Base-by-base conservation (phyloP, 305 asterid species). In the Euphrasia arctica region DNA sequence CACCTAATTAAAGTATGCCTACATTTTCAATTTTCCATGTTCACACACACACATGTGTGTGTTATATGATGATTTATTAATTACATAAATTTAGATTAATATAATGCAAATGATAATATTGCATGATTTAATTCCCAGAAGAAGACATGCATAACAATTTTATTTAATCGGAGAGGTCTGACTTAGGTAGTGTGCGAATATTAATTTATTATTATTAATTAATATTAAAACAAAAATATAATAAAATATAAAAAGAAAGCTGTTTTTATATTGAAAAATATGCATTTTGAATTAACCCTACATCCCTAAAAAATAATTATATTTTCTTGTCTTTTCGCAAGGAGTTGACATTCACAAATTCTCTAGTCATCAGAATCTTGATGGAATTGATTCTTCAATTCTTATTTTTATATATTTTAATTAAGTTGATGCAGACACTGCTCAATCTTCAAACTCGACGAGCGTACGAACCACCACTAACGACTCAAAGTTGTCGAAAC, bases 341-440 rank as follows among this genome's bases (percentile, higher is more conserved):
- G 76, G 75, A 79, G 88, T 79, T 82, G 85, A 79, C 85, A 65
- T 79, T 79, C 72, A 66, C 50, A 55, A 49, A 65, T 66, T 71
- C 34, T 1, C 71, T 56, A 74, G 79, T 70, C 75, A 63, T 69
- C 55, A 67, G 78, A 75, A 74, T 82, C 79, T 65, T 80, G 68
- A n/a, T 43, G 48, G 65, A 80, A 71, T 62, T 71, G 28, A 32
- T 75, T 60, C 49, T 60, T 50, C 3, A 13, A 14, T 49, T 49
- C 0, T 49, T 49, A 12, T 49, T 3, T 49, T 49, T 18, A 18
- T 18, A 18, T 18, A 18, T 18, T 18, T 18, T 18, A 18, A 18
- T 18, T 7, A 4, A 47, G 13, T 50, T 1, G 56, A 50, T 6
- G 56, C 3, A 15, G 56, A 50, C 56, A 14, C 22, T 18, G 22